Percentiles rank a stretch among this genome's conserved stretches.
These are phyloP conservation scores for Mycena maculata DNA, from an alignment of 768 basidiomycete species.

Conservation along the genomic window DNA sequence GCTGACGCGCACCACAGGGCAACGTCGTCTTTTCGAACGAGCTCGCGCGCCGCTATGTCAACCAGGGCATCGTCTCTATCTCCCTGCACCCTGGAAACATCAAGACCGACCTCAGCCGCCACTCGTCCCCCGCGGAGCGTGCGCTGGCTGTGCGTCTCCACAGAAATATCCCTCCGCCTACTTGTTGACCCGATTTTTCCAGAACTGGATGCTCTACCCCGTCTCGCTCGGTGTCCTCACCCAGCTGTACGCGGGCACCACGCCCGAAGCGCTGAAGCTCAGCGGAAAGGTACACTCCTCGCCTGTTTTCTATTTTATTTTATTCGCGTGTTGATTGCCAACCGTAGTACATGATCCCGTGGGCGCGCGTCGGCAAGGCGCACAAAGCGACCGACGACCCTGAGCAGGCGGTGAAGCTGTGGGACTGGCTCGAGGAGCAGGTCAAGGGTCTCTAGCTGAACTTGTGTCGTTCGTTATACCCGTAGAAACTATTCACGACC, in stretches of 20 bases:
- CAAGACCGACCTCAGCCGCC: constrained; percentile 44
- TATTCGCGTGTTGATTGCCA: background rate
- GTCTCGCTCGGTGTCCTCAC: constrained; percentile 54
- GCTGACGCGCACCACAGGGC: constrained; percentile 45
- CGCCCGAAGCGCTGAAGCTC: constrained; percentile 48
- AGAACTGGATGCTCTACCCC: constrained; percentile 46
- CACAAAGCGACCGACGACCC: constrained; percentile 38
- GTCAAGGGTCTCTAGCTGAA: constrained; percentile 23
- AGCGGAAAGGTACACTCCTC: constrained; percentile 55
- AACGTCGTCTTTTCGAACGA: constrained; percentile 59
- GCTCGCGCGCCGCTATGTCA: constrained; percentile 57
- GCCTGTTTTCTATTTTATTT: background rate
- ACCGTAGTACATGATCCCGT: constrained; percentile 46
- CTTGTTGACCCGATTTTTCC: background rate
- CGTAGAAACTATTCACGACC: no score
- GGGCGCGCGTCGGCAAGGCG: constrained; percentile 44
- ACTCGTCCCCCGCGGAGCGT: constrained; percentile 26
- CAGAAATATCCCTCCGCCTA: background rate
- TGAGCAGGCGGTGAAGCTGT: constrained; percentile 39
- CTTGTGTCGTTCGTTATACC: no score
- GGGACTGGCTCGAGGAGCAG: constrained; percentile 48
- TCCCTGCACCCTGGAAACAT: constrained; percentile 58
- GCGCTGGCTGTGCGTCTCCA: constrained; percentile 31
- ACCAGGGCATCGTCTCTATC: constrained; percentile 58
- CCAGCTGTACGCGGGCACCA: constrained; percentile 56